Base-by-base conservation (phyloP, 2,329 filamentous ascomycete genomes). In the Myrmaecium sp. region DNA sequence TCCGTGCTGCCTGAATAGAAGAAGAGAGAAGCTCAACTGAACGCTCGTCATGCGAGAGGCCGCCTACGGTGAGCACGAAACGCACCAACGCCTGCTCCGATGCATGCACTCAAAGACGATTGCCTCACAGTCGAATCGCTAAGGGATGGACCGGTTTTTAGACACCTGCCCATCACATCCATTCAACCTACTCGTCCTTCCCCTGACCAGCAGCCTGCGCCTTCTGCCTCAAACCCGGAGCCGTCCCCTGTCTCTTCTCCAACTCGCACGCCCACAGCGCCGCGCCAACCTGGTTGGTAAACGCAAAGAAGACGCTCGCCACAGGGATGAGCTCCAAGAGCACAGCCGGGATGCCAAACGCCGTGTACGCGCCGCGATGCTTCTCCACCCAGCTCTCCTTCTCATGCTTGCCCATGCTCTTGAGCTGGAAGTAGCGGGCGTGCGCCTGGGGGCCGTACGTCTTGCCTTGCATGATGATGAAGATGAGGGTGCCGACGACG, bases 181-280 rank as follows among this genome's bases (percentile, higher is more conserved):
- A n/a, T n/a, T n/a, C n/a, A n/a, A n/a, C n/a, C n/a, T n/a, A n/a
- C n/a, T n/a, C n/a, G n/a, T n/a, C n/a, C n/a, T n/a, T n/a, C n/a
- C n/a, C n/a, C n/a, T n/a, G n/a, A n/a, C n/a, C n/a, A n/a, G n/a
- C n/a, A n/a, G n/a, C n/a, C n/a, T n/a, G n/a, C 8, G 46, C 47
- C 31, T 52, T 47, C 17, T 49, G 36, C 20, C 47, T 46, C 11
- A 53, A 39, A 20, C 42, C 45, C 2, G 47, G 47, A 1, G 49
- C 47, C 3, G 48, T 52, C 2, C 42, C 47, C 29, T 36, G 37
- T 17, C 33, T 34, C 29, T 46, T 31, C 49, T 91, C 82, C 31
- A 91, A 68, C 49, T 91, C 83, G 11, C 81, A 79, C 21, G 86
- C 84, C 83, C 83, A 94, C n/a, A 95, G 57, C 5, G 86, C 86